These are phyloP conservation scores for Candida sithepensis DNA, from an alignment of 805 yeast genomes.

Conservation along the genomic window DNA sequence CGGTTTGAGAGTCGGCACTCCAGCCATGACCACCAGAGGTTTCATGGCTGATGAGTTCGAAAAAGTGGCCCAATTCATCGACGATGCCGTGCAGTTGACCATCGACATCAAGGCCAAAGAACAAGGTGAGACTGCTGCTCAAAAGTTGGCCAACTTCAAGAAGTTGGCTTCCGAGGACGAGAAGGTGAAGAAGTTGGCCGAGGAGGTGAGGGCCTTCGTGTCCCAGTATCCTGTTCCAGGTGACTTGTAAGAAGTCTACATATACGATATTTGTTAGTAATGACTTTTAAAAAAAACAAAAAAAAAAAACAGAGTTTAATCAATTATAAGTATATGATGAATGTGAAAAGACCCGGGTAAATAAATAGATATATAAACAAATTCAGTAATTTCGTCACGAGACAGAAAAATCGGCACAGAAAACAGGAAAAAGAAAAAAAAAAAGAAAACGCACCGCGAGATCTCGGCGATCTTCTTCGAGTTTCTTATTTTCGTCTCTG, in stretches of 20 bases:
- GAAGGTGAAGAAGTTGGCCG: constrained; percentile 56
- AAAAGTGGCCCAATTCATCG: constrained; percentile 76
- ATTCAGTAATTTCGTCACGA: too few relatives aligned
- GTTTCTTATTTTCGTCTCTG: too few relatives aligned
- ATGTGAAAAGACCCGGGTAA: too few relatives aligned
- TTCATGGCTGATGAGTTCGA: constrained; percentile 82
- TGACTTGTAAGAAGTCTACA: constrained; percentile 53
- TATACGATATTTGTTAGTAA: too few relatives aligned
- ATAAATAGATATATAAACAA: too few relatives aligned
- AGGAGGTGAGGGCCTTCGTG: constrained; percentile 71
- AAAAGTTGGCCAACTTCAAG: constrained; percentile 66
- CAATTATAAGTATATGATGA: too few relatives aligned
- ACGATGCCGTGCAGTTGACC: constrained; percentile 71
- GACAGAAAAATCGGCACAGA: too few relatives aligned
- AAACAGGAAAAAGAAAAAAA: too few relatives aligned
- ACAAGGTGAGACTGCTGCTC: constrained; percentile 55
- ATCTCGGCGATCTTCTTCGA: too few relatives aligned
- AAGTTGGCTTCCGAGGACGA: constrained; percentile 59
- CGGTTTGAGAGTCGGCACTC: constrained; percentile 96
- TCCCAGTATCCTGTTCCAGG: constrained; percentile 86
- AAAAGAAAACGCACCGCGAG: too few relatives aligned
- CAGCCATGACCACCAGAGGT: constrained; percentile 98
- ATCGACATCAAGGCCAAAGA: constrained; percentile 55
- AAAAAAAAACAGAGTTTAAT: too few relatives aligned
- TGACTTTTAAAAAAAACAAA: too few relatives aligned